Base-by-base conservation (phyloP, 345 rosid genomes). In the Tarenaya hassleriana region DNA sequence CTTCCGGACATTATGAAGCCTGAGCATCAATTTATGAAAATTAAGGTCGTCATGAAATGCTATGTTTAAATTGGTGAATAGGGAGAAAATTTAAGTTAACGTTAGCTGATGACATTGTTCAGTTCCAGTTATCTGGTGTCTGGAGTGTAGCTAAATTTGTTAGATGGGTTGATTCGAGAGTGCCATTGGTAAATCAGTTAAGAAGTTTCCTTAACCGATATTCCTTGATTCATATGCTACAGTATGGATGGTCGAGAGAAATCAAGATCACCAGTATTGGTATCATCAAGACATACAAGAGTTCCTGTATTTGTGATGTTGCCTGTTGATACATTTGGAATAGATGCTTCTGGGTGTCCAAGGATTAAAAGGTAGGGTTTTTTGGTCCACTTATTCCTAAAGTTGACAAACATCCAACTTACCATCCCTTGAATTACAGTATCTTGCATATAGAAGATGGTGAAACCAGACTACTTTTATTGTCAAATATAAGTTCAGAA, bases 211-310 rank as follows among this genome's bases (percentile, higher is more conserved):
- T 16, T 55, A 33, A 40, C 48, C 29, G 29, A 54, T 10, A 16
- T 33, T 16, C 21, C 39, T n/a, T 49, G 42, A 19, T 55, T 34
- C 32, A 45, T 50, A 27, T 60, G 24, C 56, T 61, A 67, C 61
- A 77, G 86, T 63, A 77, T 80, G 86, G 83, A 80, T 63, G 76
- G 80, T 46, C 56, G 80, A 50, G 83, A 80, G 62, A 75, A 70
- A 61, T 75, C 80, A 56, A 54, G 73, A 63, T 68, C 80, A 2
- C 61, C 67, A 9, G 68, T 75, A 48, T 39, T 75, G 64, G 73
- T 74, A 63, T 74, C 82, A 55, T 72, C 82, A 38, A 80, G 62
- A 69, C 77, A 80, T 52, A 77, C 63, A 69, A 75, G 57, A 58
- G 80, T 80, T 16, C 83, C 83, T 9, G 55, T 80, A 14, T 77